Evolutionary conservation across 2,329 filamentous ascomycete species (phyloP), one percentile per base, ranked within the genome.

Genomic region (Sclerotinia subarctica): DNA sequence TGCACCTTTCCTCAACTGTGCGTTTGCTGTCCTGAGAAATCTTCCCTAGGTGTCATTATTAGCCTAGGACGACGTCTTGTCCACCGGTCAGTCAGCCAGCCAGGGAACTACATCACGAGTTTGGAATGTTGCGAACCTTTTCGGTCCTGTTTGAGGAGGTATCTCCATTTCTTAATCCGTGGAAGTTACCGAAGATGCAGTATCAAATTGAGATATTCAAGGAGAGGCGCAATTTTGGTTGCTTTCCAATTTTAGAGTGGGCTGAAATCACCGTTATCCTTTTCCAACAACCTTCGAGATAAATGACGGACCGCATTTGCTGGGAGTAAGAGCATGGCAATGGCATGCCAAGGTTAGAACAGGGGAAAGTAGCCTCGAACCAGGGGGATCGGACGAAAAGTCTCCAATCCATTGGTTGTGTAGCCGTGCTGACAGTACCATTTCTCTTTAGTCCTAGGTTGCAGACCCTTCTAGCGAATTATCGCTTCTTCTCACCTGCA

Each of bases 231-330:
- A 70, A 70, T 68, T 44, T 44, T 57, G 32, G 49, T 29, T 70
- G 59, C 59, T 64, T 64, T 64, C 69, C 68, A 70, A 69, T 68
- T 68, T 69, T 70, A 70, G 69, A 70, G 52, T 66, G 69, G 65
- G 57, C 66, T 69, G 64, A 65, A 68, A 68, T 52, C 17, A 64
- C 51, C 66, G 51, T 68, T 68, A 35, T 49, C 66, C 66, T 54
- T 47, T 64, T 38, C 51, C 66, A 67, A 64, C 58, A 56, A 53
- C 32, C 53, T 17, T 42, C 54, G 13, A 62, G 29, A 62, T 62
- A 51, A 67, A 60, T 29, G 56, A 62, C 47, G 32, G 65, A 35
- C 56, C 56, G 56, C 65, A 67, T 63, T 52, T 60, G 54, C 64
- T 66, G 54, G 54, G 32, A 66, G 52, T 57, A 29, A 58, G 52